Evolutionary conservation across 805 yeast genomes (phyloP).

Genomic region (Myxozyma melibiosi): DNA sequence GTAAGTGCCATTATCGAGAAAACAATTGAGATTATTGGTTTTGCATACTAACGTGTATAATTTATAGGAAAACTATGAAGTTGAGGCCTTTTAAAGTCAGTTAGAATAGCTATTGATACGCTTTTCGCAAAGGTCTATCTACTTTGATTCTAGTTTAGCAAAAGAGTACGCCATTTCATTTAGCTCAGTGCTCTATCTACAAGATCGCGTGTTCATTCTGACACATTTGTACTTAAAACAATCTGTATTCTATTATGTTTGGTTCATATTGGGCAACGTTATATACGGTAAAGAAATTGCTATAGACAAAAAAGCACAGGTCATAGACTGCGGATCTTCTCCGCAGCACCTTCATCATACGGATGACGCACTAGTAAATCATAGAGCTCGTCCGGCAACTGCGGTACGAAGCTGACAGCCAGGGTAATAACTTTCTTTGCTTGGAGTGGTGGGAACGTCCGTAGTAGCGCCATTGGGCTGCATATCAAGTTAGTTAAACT

Average conservation of each 20-base stretch:
- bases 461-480: conserved; percentile 69
- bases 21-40: not conserved
- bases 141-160: no score
- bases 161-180: no score
- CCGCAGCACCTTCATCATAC: conserved; percentile 50
- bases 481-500: not conserved
- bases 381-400: conserved; percentile 67
- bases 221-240: not conserved
- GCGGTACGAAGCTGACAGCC: conserved; percentile 76
- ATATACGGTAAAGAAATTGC: not conserved
- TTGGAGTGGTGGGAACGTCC: conserved; percentile 71
- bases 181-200: not conserved
- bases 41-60: not conserved
- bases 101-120: not conserved
- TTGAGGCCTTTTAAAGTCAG: conserved; percentile 38
- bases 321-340: conserved; percentile 20
- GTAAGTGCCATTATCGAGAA: conserved; percentile 19
- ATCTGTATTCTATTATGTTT: not conserved
- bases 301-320: not conserved
- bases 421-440: conserved; percentile 75
- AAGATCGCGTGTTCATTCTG: not conserved
- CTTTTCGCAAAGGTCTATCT: not conserved
- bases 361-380: conserved; percentile 65
- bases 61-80: conserved; percentile 47
- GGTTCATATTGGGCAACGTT: no score